These are phyloP conservation scores for Lecanicillium sp. DNA, from an alignment of 2,329 filamentous ascomycete genomes.

Conservation along the genomic window DNA sequence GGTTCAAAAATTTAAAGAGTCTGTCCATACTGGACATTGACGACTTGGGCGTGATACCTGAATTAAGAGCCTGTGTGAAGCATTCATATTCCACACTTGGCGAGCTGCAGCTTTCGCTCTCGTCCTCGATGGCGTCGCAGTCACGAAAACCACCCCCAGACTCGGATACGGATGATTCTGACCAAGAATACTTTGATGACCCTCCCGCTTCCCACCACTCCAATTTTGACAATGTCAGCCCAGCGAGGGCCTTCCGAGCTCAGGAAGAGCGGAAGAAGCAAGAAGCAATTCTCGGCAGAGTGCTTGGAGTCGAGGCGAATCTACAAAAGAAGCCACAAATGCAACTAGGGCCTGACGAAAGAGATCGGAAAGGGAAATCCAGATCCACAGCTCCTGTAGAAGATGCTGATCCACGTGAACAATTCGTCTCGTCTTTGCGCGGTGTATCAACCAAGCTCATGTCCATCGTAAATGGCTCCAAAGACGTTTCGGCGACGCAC, in stretches of 20 bases:
- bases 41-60: constrained; percentile 43
- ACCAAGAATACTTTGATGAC: constrained; percentile 47
- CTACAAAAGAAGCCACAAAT: constrained; percentile 27
- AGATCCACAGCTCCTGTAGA: constrained; percentile 13
- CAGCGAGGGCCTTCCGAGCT: constrained; percentile 38
- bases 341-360: constrained; percentile 7
- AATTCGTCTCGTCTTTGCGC: constrained; percentile 26
- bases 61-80: constrained; percentile 47
- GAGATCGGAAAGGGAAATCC: too few species aligned
- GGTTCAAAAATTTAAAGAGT: constrained; percentile 46
- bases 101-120: constrained; percentile 51
- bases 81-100: constrained; percentile 47
- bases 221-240: constrained; percentile 29
- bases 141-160: constrained; percentile 29
- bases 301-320: constrained; percentile 43
- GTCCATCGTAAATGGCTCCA: constrained; percentile 29
- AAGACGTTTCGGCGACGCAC: constrained; percentile 25
- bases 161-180: constrained; percentile 39
- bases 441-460: constrained; percentile 35
- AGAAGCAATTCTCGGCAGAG: constrained; percentile 42
- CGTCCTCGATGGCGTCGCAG: constrained; percentile 37
- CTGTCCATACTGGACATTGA: constrained; percentile 55
- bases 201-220: constrained; percentile 24
- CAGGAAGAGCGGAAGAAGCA: constrained; percentile 48
- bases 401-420: constrained; percentile 18